These are phyloP conservation scores for Rhizopogon vulgaris DNA, from an alignment of 768 basidiomycete genomes.

Conservation along the genomic window DNA sequence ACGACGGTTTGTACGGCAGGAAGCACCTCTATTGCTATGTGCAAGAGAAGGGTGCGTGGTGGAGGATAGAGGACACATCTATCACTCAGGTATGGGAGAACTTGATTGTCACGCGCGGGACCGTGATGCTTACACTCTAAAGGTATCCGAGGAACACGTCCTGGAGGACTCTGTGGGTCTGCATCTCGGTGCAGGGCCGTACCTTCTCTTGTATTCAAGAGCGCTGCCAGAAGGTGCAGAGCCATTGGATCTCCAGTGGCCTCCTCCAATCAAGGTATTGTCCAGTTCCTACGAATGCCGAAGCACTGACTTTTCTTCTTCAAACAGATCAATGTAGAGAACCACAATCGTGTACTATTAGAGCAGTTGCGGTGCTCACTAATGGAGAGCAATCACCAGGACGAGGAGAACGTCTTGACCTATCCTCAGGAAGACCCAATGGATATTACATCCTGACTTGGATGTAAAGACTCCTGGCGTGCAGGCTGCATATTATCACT, in stretches of 20 bases:
- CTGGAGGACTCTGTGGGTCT: conserved; percentile 65
- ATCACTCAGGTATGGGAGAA: conserved; percentile 50
- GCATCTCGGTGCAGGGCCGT: conserved; percentile 73
- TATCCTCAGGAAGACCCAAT: not conserved
- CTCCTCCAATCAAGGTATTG: conserved; percentile 20
- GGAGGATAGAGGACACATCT: conserved; percentile 70
- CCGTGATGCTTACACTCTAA: not conserved
- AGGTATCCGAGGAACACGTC: conserved; percentile 70
- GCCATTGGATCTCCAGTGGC: conserved; percentile 13
- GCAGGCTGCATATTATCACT: not conserved
- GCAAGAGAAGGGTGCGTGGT: conserved; percentile 59
- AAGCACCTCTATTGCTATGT: conserved; percentile 78
- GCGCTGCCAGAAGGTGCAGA: conserved; percentile 18
- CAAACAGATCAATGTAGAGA: not conserved
- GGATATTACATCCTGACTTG: not conserved
- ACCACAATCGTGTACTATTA: not conserved
- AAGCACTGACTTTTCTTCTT: conserved; percentile 20
- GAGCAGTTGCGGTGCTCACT: not conserved
- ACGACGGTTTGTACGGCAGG: conserved; percentile 73
- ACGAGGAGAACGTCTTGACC: not conserved
- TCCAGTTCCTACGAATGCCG: not conserved
- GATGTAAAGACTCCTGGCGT: not conserved
- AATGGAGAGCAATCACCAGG: not conserved
- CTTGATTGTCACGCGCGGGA: not conserved
- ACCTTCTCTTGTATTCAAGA: conserved; percentile 64